These are phyloP conservation scores for Tetrapisispora iriomotensis DNA, from an alignment of 805 yeast genomes.

Conservation along the genomic window DNA sequence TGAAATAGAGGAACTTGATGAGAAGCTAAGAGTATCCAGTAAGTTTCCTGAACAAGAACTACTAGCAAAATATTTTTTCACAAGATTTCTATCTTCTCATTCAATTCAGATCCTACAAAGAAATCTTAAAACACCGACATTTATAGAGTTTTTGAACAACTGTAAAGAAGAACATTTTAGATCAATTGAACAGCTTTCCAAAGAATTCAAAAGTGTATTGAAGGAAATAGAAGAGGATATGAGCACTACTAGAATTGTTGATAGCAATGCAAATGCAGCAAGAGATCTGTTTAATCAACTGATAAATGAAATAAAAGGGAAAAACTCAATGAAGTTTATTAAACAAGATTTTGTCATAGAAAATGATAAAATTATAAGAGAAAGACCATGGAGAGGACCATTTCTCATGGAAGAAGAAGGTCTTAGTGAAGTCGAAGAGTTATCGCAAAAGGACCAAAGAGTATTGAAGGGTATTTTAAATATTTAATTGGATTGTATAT, in stretches of 20 bases:
- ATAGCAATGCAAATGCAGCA: constrained; percentile 10
- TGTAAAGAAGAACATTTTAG: constrained; percentile 8
- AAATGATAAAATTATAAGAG: constrained; percentile 6
- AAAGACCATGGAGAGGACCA: constrained; percentile 25
- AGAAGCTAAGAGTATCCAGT: constrained; percentile 4
- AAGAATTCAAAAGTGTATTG: constrained; percentile 10
- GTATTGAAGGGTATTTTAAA: not conserved
- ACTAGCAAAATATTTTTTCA: constrained; percentile 12
- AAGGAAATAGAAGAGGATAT: constrained; percentile 6
- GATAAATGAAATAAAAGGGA: constrained; percentile 5
- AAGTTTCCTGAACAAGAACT: constrained; percentile 22
- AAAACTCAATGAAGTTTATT: constrained; percentile 9
- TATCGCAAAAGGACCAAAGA: constrained; percentile 2
- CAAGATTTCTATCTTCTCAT: constrained; percentile 19
- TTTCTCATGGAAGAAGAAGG: constrained; percentile 23
- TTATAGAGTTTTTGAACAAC: constrained; percentile 12
- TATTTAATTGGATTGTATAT: not conserved
- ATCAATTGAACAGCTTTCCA: constrained; percentile 5
- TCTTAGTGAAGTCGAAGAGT: constrained; percentile 27
- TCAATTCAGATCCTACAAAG: constrained; percentile 21
- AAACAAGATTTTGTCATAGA: constrained; percentile 23
- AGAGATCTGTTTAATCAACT: constrained; percentile 6
- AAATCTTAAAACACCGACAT: constrained; percentile 8
- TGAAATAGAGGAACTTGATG: constrained; percentile 5
- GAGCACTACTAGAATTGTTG: constrained; percentile 10